Percentiles rank a stretch among this genome's conserved stretches.
Evolutionary conservation across 2,329 filamentous ascomycete genomes (phyloP).

Genomic region (Penicillium sp.): DNA sequence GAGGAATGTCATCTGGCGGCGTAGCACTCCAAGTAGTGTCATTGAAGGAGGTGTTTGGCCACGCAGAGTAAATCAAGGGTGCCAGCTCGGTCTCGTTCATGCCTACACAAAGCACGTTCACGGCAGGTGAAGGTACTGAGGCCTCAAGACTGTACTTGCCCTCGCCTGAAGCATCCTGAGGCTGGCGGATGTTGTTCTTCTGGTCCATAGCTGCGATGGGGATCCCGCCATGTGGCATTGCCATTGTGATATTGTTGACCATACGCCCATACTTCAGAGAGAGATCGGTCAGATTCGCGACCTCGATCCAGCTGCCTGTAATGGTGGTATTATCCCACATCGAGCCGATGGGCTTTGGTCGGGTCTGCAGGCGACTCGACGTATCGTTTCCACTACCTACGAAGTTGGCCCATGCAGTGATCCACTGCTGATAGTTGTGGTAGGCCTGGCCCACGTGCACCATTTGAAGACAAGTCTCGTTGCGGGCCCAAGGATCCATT

Average conservation of each 20-base stretch:
- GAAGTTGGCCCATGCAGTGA: slow-evolving; percentile 57
- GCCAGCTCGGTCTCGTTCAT: slow-evolving; percentile 60
- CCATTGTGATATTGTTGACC: slow-evolving; percentile 75
- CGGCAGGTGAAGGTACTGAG: slow-evolving; percentile 67
- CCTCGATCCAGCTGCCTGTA: slow-evolving; percentile 68
- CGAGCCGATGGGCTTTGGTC: slow-evolving; percentile 64
- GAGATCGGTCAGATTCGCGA: slow-evolving; percentile 55
- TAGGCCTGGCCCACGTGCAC: slow-evolving; percentile 69
- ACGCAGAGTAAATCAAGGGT: slow-evolving; percentile 66
- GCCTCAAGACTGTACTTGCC: slow-evolving; percentile 70
- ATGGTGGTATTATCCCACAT: slow-evolving; percentile 74
- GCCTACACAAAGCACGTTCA: slow-evolving; percentile 75
- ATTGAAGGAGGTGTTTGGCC: slow-evolving; percentile 51
- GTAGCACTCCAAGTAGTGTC: slow-evolving; percentile 30
- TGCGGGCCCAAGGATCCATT: slow-evolving; percentile 45
- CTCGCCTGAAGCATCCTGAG: slow-evolving; percentile 63
- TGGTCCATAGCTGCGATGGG: slow-evolving; percentile 64
- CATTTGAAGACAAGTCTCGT: slow-evolving; percentile 66
- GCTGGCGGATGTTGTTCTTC: slow-evolving; percentile 69
- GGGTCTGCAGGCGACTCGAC: slow-evolving; percentile 43
- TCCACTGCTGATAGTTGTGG: slow-evolving; percentile 68
- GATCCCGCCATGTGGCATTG: slow-evolving; percentile 74
- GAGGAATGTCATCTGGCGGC: slow-evolving; percentile 37
- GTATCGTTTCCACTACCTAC: slow-evolving; percentile 48
- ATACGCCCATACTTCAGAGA: slow-evolving; percentile 57